phyloP scores from a whole-genome alignment of 1,139 yeast genomes.

The Ogataea hybrid region DNA sequence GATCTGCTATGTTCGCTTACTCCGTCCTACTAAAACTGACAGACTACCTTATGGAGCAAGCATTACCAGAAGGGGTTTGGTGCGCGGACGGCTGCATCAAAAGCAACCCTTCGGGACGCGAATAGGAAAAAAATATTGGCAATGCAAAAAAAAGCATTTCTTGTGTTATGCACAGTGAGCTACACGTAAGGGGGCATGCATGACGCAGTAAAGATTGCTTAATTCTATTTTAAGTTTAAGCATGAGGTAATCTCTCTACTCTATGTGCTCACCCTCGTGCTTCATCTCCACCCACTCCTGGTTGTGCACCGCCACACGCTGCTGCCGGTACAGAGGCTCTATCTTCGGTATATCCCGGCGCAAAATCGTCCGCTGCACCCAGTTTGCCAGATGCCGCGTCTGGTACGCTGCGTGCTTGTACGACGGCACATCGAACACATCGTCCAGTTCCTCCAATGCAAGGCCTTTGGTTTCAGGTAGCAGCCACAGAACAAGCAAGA shows the following conservation, averaged over 20 bases:
- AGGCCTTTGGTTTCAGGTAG: slow-evolving; percentile 69
- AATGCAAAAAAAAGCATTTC: not conserved
- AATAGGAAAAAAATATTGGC: not conserved
- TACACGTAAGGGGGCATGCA: slow-evolving; percentile 8
- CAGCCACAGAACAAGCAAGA: slow-evolving; percentile 63
- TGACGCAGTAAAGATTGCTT: slow-evolving; percentile 5
- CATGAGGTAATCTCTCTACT: slow-evolving; percentile 15
- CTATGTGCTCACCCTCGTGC: slow-evolving; percentile 44
- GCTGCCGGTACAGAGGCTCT: slow-evolving; percentile 54
- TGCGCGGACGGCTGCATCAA: slow-evolving; percentile 3
- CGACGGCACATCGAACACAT: slow-evolving; percentile 59
- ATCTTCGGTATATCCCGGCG: slow-evolving; percentile 47
- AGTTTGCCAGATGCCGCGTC: slow-evolving; percentile 42
- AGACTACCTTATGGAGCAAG: slow-evolving; percentile 4
- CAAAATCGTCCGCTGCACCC: slow-evolving; percentile 39
- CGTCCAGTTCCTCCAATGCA: slow-evolving; percentile 71
- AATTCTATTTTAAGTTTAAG: slow-evolving; percentile 1
- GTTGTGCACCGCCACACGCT: slow-evolving; percentile 58
- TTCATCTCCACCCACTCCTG: slow-evolving; percentile 62
- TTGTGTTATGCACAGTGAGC: not conserved
- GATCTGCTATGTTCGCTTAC: slow-evolving; percentile 2
- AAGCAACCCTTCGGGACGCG: slow-evolving; percentile 1
- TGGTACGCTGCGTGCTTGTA: slow-evolving; percentile 56
- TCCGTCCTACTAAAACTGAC: slow-evolving; percentile 2
- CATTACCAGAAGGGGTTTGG: not conserved